phyloP scores from a whole-genome alignment of 192 early-diverging fungal genomes.

The Linnemannia exigua region DNA sequence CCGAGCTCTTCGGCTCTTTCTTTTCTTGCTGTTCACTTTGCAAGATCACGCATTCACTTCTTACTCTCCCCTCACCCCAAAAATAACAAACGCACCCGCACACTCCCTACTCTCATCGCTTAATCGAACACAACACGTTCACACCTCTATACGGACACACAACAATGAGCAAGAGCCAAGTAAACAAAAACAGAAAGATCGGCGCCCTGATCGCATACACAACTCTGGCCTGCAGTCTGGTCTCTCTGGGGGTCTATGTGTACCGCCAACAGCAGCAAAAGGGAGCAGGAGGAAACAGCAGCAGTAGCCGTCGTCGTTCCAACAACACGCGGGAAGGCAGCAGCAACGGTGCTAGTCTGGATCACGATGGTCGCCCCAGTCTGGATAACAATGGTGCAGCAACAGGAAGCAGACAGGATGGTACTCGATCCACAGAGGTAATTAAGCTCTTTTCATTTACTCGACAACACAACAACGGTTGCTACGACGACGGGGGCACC shows the following conservation, averaged over 20 bases:
- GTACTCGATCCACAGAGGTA: slow-evolving; percentile 46
- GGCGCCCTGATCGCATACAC: slow-evolving; percentile 46
- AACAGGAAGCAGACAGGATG: background rate
- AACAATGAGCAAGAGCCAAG: slow-evolving; percentile 41
- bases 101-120: background rate
- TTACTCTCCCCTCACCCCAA: background rate
- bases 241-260: slow-evolving; percentile 42
- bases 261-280: slow-evolving; percentile 37
- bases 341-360: slow-evolving; percentile 8
- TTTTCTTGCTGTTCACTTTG: slow-evolving; percentile 33
- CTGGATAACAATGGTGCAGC: slow-evolving; percentile 11
- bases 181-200: slow-evolving; percentile 34
- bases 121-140: background rate
- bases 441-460: background rate
- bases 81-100: background rate
- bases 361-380: slow-evolving; percentile 23
- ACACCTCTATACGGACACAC: too few relatives aligned
- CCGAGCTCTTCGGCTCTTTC: background rate
- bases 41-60: slow-evolving; percentile 16
- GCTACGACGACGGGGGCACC: too few relatives aligned
- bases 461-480: too few relatives aligned
- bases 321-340: background rate
- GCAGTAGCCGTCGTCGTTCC: slow-evolving; percentile 14
- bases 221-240: slow-evolving; percentile 38
- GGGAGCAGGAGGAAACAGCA: background rate